Evolutionary conservation across 192 early-diverging fungal species (phyloP).

Genomic region (Kickxella alabastrina): DNA sequence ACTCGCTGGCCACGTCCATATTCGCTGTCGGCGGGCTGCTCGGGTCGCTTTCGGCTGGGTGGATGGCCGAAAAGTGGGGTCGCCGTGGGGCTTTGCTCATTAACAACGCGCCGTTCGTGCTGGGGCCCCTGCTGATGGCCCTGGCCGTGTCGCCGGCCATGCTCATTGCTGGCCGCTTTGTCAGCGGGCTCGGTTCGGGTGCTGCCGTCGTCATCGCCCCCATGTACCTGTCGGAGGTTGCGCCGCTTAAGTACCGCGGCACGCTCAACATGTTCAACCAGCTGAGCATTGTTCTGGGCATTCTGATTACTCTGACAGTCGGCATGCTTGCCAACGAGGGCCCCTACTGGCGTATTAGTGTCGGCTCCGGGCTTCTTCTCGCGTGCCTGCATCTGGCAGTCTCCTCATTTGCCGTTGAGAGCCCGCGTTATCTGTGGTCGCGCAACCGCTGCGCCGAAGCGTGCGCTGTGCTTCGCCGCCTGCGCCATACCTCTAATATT

Average conservation of each 20-base stretch:
- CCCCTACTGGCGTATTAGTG: conserved; percentile 69
- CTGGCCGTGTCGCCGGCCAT: conserved; percentile 50
- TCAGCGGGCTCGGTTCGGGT: conserved; percentile 75
- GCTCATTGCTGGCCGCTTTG: conserved; percentile 64
- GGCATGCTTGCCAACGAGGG: conserved; percentile 61
- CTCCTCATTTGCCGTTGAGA: conserved; percentile 67
- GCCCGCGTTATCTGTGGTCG: conserved; percentile 64
- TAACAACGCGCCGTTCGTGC: conserved; percentile 59
- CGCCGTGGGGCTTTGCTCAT: conserved; percentile 61
- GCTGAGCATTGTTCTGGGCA: conserved; percentile 78
- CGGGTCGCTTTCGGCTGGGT: conserved; percentile 69
- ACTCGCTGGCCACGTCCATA: conserved; percentile 44
- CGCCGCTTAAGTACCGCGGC: conserved; percentile 66
- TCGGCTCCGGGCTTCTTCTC: conserved; percentile 63
- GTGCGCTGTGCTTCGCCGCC: conserved; percentile 20
- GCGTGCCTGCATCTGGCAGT: conserved; percentile 37
- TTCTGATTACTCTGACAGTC: conserved; percentile 66
- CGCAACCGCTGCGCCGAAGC: conserved; percentile 30
- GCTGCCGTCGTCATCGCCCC: conserved; percentile 73
- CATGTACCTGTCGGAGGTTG: conserved; percentile 77
- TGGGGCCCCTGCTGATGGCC: conserved; percentile 66
- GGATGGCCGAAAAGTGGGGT: conserved; percentile 67
- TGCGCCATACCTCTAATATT: conserved; percentile 33
- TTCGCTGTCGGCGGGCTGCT: conserved; percentile 50
- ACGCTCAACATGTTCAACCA: conserved; percentile 77